phyloP scores from a whole-genome alignment of 306 rosid genomes.

The Vachellia collinsii region DNA sequence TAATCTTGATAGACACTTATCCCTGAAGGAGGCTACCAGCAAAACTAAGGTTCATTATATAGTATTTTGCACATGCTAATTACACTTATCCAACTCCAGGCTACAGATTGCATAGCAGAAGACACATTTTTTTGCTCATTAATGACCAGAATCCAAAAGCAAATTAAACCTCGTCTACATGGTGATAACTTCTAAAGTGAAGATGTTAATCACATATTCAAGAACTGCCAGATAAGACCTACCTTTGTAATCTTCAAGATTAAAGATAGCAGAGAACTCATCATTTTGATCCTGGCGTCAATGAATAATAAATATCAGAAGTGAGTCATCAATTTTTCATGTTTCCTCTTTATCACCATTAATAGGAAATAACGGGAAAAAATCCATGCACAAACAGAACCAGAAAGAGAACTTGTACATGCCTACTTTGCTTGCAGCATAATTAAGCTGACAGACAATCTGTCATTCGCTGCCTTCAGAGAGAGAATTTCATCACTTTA shows the following conservation, averaged over 20 bases:
- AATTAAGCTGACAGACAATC: slow-evolving; percentile 14
- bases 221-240: slow-evolving; percentile 21
- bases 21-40: not conserved
- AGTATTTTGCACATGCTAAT: slow-evolving; percentile 2
- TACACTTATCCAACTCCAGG: not conserved
- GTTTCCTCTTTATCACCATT: not conserved
- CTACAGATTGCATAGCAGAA: not conserved
- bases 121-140: slow-evolving; percentile 14
- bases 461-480: not conserved
- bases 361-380: slow-evolving; percentile 14
- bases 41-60: not conserved
- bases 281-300: slow-evolving; percentile 83
- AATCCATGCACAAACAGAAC: slow-evolving; percentile 11
- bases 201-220: not conserved
- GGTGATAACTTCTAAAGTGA: slow-evolving; percentile 8
- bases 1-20: not conserved
- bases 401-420: slow-evolving; percentile 5
- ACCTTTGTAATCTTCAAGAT: slow-evolving; percentile 98
- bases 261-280: slow-evolving; percentile 75
- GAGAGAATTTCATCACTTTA: slow-evolving; percentile 1
- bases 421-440: slow-evolving; percentile 15
- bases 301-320: slow-evolving; percentile 42
- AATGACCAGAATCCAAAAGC: slow-evolving; percentile 7
- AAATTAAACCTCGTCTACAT: slow-evolving; percentile 5
- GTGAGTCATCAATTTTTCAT: slow-evolving; percentile 18